These are phyloP conservation scores for Penicillium cataractarum DNA, from an alignment of 495 filamentous ascomycete species.

Conservation along the genomic window DNA sequence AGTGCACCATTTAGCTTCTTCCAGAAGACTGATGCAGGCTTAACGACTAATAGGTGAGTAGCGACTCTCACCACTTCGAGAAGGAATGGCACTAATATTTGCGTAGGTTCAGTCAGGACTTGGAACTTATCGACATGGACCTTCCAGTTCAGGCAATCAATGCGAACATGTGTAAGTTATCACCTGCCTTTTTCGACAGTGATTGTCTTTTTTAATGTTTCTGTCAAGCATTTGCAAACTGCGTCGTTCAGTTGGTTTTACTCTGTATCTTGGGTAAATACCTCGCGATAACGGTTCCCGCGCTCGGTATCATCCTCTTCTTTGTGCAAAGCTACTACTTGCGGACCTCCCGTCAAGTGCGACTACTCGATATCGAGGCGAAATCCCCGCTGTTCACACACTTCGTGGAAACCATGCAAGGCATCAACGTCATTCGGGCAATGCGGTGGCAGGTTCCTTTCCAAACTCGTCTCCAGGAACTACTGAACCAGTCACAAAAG, in stretches of 20 bases:
- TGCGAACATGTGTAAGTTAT: constrained; percentile 1
- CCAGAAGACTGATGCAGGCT: constrained; percentile 27
- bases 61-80: not conserved
- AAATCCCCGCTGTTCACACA: constrained; percentile 66
- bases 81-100: not conserved
- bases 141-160: constrained; percentile 8
- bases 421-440: constrained; percentile 50
- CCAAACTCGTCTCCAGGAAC: constrained; percentile 20
- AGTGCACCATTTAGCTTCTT: constrained; percentile 44
- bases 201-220: not conserved
- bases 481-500: constrained; percentile 41
- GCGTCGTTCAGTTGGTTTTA: constrained; percentile 1
- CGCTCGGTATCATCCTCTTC: not conserved
- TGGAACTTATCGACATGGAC: constrained; percentile 16
- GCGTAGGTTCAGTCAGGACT: constrained; percentile 16
- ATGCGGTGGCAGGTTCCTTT: constrained; percentile 43
- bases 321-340: constrained; percentile 16
- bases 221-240: constrained; percentile 2
- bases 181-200: not conserved
- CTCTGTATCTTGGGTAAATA: constrained; percentile 15
- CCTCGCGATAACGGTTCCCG: constrained; percentile 10
- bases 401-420: constrained; percentile 43
- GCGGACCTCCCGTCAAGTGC: constrained; percentile 58
- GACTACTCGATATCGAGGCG: constrained; percentile 55
- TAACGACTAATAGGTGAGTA: constrained; percentile 19